Evolutionary conservation across 2,329 filamentous ascomycete species (phyloP).

Genomic region (Fusarium haematococcum): DNA sequence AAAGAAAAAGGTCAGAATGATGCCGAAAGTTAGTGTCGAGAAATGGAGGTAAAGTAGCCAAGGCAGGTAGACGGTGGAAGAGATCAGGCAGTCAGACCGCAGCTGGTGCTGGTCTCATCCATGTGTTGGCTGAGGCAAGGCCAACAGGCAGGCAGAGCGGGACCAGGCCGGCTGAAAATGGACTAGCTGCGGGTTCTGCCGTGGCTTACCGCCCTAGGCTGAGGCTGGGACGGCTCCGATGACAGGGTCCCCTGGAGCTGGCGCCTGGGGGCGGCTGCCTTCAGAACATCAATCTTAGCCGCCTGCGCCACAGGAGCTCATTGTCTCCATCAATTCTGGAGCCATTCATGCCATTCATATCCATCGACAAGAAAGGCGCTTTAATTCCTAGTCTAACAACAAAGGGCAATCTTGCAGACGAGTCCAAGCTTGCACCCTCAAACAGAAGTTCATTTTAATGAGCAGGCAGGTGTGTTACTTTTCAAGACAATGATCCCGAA

Average conservation of each 20-base stretch:
- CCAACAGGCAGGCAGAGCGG: slow-evolving; percentile 32
- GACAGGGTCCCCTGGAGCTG: slow-evolving; percentile 9
- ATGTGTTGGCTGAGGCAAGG: slow-evolving; percentile 43
- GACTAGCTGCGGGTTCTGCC: slow-evolving; percentile 42
- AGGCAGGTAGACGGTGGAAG: slow-evolving; percentile 17
- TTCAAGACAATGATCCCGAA: not conserved
- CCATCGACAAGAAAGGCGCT: not conserved
- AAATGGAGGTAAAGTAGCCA: slow-evolving; percentile 2
- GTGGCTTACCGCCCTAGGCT: slow-evolving; percentile 37
- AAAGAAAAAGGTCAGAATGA: slow-evolving; percentile 14
- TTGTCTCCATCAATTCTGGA: not conserved
- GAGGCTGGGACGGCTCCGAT: slow-evolving; percentile 21
- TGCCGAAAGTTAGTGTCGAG: slow-evolving; percentile 19
- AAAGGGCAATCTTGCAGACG: not conserved
- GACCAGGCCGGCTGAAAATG: slow-evolving; percentile 15
- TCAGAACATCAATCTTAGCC: not conserved
- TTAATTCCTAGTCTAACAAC: not conserved
- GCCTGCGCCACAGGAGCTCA: slow-evolving; percentile 7
- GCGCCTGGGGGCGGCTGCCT: slow-evolving; percentile 4
- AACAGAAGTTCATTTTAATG: not conserved
- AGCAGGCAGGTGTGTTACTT: not conserved
- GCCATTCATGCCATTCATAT: not conserved
- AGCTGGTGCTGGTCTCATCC: slow-evolving; percentile 37
- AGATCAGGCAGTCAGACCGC: slow-evolving; percentile 47
- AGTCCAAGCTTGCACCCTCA: not conserved